Conservation (phyloP, 176 grass and related monocot species). For the Carex myosuroides region DNA sequence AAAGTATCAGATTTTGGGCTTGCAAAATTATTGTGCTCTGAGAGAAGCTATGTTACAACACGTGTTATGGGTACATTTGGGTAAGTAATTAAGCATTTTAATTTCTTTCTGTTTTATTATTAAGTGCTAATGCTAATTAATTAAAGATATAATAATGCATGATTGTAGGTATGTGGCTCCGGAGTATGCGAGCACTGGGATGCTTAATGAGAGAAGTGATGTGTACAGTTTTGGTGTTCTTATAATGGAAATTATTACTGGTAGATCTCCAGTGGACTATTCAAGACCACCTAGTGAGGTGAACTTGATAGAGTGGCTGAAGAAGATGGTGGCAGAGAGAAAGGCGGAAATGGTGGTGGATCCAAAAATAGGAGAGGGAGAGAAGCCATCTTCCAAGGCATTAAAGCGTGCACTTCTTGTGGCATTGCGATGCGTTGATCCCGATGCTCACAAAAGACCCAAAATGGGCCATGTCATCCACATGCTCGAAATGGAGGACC, state of each 20-base stretch:
- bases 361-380: conserved; percentile 51
- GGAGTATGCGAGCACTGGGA: conserved; percentile 84
- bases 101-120: too few species aligned
- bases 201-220: conserved; percentile 87
- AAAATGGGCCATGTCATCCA: conserved; percentile 81
- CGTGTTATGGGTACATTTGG: conserved; percentile 96
- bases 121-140: too few species aligned
- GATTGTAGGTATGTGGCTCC: conserved; percentile 68
- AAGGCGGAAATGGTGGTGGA: conserved; percentile 78
- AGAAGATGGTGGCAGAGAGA: conserved; percentile 68
- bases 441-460: conserved; percentile 52
- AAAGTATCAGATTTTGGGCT: conserved; percentile 92
- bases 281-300: conserved; percentile 63
- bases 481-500: conserved; percentile 88
- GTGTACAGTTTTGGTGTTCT: conserved; percentile 96
- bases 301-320: conserved; percentile 85
- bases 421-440: conserved; percentile 83
- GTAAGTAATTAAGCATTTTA: conserved; percentile 2
- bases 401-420: conserved; percentile 68
- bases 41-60: conserved; percentile 55
- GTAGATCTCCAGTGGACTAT: conserved; percentile 87
- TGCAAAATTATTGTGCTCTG: conserved; percentile 76
- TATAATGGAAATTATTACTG: conserved; percentile 77
- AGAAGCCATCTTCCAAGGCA: conserved; percentile 49
- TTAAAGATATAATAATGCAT: too few species aligned